Base-by-base conservation (phyloP, 2,329 filamentous ascomycete genomes). In the Fusarium humuli region DNA sequence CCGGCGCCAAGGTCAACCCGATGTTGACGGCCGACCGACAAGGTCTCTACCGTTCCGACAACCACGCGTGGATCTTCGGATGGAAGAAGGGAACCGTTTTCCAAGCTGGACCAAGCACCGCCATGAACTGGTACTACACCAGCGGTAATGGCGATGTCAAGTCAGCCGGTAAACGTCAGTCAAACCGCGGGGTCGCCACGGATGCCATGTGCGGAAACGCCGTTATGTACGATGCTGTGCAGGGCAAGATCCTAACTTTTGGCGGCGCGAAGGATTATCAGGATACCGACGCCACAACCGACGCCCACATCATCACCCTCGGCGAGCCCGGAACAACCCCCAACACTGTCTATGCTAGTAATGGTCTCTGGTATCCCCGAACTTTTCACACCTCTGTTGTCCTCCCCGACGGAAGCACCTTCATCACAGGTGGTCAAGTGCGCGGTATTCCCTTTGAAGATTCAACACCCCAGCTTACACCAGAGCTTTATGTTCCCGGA, bases 211-310 rank as follows among this genome's bases (percentile, higher is more conserved):
- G 81, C 61, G 88, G 86, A 14, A 84, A 83, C 49, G 83, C 83
- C 7, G 81, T 86, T 65, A 88, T 90, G 86, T 89, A 85, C 68
- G 87, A 89, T 70, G 86, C 86, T 29, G 83, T 87, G 57, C 81
- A 82, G 3, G 87, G 87, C 32, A 87, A 88, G 74, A 88, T 89
- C 32, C 77, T 89, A 4, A 83, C 85, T 0, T 77, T 82, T 16
- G 87, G 87, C 12, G 87, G 87, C 11, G 76, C 83, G 1, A 77
- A 81, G 0, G 77, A 79, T 34, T 88, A 88, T 67, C 77, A 83
- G 29, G 69, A 81, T 53, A 77, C 77, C n/a, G 63, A 76, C 9
- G 82, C 83, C 2, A 82, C 82, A 0, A 77, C 76, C 8, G 81
- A 82, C 62, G 84, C 85, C 0, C 82, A 86, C 70, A 69, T 88